Percentiles rank a stretch among this genome's conserved stretches.
These are phyloP conservation scores for Colletotrichum lentis DNA, from an alignment of 2,329 filamentous ascomycete genomes.

Conservation along the genomic window DNA sequence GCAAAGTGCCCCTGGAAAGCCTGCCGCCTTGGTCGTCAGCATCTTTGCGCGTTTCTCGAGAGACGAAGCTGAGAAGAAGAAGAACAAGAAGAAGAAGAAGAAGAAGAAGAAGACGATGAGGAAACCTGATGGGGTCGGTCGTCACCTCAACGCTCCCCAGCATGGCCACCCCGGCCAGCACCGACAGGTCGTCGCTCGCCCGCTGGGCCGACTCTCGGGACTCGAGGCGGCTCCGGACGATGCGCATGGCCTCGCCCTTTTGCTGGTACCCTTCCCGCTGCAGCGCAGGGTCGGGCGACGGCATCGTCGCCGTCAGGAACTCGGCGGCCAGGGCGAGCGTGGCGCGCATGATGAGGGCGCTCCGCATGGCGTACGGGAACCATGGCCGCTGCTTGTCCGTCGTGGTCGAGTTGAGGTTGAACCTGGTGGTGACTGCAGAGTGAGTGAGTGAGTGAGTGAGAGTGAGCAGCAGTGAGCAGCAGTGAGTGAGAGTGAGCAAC, in stretches of 20 bases:
- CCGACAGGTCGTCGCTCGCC: conserved; percentile 24
- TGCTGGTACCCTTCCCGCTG: conserved; percentile 35
- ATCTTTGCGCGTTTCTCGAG: background rate
- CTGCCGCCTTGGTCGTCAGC: conserved; percentile 2
- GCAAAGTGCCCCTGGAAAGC: conserved; percentile 37
- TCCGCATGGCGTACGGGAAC: conserved; percentile 40
- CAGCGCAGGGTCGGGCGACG: conserved; percentile 27
- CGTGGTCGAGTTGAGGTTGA: conserved; percentile 35
- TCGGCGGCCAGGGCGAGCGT: conserved; percentile 37
- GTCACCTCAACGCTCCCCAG: conserved; percentile 36
- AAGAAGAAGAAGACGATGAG: too few species aligned
- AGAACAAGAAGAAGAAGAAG: too few species aligned
- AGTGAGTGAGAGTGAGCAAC: too few species aligned
- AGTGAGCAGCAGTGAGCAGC: background rate
- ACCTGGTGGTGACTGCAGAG: conserved; percentile 36
- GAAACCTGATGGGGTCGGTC: background rate
- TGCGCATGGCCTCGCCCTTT: conserved; percentile 37
- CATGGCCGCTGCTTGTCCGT: conserved; percentile 36
- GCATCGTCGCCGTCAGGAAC: conserved; percentile 32
- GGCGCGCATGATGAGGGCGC: conserved; percentile 36
- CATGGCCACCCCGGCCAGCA: conserved; percentile 33
- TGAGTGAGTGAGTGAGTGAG: conserved; percentile 4
- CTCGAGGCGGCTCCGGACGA: conserved; percentile 26
- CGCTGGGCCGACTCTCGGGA: conserved; percentile 1
- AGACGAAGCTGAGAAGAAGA: background rate